phyloP scores from a whole-genome alignment of 1,284 basidiomycete genomes.

The Malassezia psittaci region DNA sequence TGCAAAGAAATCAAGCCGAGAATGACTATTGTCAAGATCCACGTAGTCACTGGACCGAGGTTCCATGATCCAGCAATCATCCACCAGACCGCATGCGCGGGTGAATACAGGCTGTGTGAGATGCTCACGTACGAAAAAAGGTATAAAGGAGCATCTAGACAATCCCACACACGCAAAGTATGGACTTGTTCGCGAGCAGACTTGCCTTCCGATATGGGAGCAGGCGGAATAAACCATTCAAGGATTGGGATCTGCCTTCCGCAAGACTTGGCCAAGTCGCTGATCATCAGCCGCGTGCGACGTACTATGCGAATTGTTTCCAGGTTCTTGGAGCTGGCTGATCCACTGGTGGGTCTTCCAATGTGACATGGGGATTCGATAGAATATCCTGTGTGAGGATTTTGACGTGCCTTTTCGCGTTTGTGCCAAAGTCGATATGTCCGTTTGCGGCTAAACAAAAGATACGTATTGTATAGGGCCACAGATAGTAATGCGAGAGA shows the following conservation, averaged over 20 bases:
- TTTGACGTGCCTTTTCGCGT: not conserved
- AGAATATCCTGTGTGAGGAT: slow-evolving; percentile 1
- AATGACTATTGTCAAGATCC: slow-evolving; percentile 6
- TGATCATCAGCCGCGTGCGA: not conserved
- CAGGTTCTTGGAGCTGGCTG: slow-evolving; percentile 3
- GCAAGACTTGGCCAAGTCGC: not conserved
- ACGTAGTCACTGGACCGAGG: not conserved
- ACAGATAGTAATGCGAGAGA: slow-evolving; percentile 2
- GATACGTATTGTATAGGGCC: slow-evolving; percentile 13
- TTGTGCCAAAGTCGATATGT: slow-evolving; percentile 18
- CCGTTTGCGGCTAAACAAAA: slow-evolving; percentile 7
- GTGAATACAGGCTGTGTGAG: slow-evolving; percentile 10
- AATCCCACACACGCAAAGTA: slow-evolving; percentile 16
- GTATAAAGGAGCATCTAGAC: slow-evolving; percentile 7
- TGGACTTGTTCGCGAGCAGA: slow-evolving; percentile 6
- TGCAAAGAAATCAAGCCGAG: slow-evolving; percentile 8
- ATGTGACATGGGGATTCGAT: slow-evolving; percentile 8
- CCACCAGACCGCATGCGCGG: slow-evolving; percentile 17
- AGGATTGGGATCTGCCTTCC: slow-evolving; percentile 11
- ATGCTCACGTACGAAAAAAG: slow-evolving; percentile 10
- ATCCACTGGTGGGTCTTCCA: slow-evolving; percentile 8
- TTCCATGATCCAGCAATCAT: slow-evolving; percentile 8
- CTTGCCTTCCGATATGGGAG: not conserved
- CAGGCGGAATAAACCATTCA: slow-evolving; percentile 16
- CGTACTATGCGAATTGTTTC: not conserved